phyloP scores from a whole-genome alignment of 129 eudicot genomes.

The Kitagawia praeruptora region DNA sequence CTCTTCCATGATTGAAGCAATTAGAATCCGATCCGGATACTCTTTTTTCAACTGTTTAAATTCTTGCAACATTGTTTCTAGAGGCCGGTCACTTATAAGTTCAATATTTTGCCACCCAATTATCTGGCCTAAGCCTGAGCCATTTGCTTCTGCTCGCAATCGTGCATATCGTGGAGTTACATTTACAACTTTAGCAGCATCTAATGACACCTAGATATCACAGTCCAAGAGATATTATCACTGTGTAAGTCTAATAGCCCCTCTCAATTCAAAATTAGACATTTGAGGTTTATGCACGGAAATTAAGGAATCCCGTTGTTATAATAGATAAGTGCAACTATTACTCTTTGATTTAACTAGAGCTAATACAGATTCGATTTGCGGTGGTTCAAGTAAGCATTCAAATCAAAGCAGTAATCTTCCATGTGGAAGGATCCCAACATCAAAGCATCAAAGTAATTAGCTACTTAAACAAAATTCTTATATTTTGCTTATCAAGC shows the following conservation, averaged over 20 bases:
- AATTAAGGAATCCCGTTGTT: too few relatives aligned
- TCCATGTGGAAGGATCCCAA: neutral
- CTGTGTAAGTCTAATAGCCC: neutral
- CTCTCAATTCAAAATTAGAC: neutral
- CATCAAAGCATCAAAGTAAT: neutral
- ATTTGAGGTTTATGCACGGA: neutral
- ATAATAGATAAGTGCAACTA: neutral
- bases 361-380: neutral
- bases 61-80: conserved; percentile 86
- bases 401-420: neutral
- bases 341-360: neutral
- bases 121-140: conserved; percentile 83
- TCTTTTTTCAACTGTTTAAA: conserved; percentile 84
- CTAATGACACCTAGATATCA: conserved; percentile 69
- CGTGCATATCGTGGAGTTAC: conserved; percentile 96
- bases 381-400: neutral
- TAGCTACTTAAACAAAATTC: neutral
- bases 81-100: conserved; percentile 94
- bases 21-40: conserved; percentile 89
- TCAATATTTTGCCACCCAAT: conserved; percentile 97
- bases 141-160: conserved; percentile 74
- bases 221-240: neutral
- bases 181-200: conserved; percentile 82
- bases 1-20: conserved; percentile 98
- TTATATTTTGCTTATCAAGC: neutral